Evolutionary conservation across 495 filamentous ascomycete genomes (phyloP), one percentile per base, ranked within the genome.

Genomic region (Staphylotrichum tortipilum): DNA sequence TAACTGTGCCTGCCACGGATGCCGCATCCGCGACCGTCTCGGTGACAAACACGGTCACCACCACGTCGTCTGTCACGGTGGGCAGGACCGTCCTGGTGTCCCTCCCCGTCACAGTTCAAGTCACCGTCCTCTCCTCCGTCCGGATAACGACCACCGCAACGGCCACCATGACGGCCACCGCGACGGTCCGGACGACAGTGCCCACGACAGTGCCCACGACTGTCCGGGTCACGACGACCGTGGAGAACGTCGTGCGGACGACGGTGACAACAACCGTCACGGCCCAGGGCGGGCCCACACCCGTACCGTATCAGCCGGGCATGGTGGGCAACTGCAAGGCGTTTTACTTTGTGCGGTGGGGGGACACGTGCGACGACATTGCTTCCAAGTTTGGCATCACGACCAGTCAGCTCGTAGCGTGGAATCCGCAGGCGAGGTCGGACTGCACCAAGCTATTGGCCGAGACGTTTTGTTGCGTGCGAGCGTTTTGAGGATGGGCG

Each of bases 321-420:
- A 71, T 71, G 53, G 55, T 63, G 33, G 34, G 22, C 30, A 67
- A 66, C 53, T 80, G 76, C 62, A 62, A 69, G 41, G 38, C 58
- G 26, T 78, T 72, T 55, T 63, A 73, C 51, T 57, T 67, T 24
- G 69, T 60, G 17, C 29, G 38, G 47, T 29, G 15, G 38, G 50
- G 48, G 7, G 53, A 60, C 8, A 54, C 47, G 18, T 60, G 54
- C 44, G 44, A 31, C n/a, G 15, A 10, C 11, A 52, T 57, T 14
- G 50, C 50, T 12, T 31, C 47, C n/a, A 17, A 30, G 50, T 54
- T 50, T 22, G 11, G 34, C 3, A 31, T 56, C 21, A 18, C 33
- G 26, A 15, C 39, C 17, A 33, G 18, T 9, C 42, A 54, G 33
- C 41, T 60, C 12, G 23, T 60, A 1, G 44, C 44, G 10, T 56